Evolutionary conservation across 1,284 basidiomycete species (phyloP), one percentile per base, ranked within the genome.

Genomic region (Leccinum subspadiceum): DNA sequence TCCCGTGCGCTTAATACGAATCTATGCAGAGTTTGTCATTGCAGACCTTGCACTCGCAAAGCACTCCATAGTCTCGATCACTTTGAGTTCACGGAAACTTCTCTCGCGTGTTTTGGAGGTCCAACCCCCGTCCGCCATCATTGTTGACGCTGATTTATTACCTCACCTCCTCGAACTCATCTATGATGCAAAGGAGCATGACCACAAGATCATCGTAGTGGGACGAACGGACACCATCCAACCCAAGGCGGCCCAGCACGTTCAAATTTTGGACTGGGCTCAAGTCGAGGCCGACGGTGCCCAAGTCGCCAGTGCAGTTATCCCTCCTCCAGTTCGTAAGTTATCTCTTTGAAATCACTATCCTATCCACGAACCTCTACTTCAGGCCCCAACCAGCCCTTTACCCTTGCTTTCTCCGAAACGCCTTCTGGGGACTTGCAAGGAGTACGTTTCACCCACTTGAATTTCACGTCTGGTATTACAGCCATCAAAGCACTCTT

Each of bases 381-480:
- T 53, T 26, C 56, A 90, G 89, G 81, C 48, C 77, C 85, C 5
- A 76, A 74, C 55, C 84, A 89, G 64, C 77, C 88, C 2, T 87
- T 87, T 67, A 86, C 86, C 3, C 79, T 90, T 5, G 81, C 85
- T 0, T 90, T 89, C 76, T 89, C 81, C 66, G 73, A 79, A 60
- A 77, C 78, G 1, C 68, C 78, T 26, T 73, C 79, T 15, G 85
- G 86, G 35, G 77, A 79, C 52, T 67, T 87, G 7, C 82, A 82
- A 61, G 87, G 81, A 31, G 82, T 81, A 6, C 85, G 86, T 60
- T 75, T 93, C 48, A 90, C 89, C 0, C 90, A 93, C 68, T 83
- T 89, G 67, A 92, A 91, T 63, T 70, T 92, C 59, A 92, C 89
- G 2, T 88, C 91, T 10, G 91, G 88, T 50, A 86, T 92, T n/a